These are phyloP conservation scores for Tuber melanosporum DNA, from an alignment of 495 filamentous ascomycete genomes.

Conservation along the genomic window DNA sequence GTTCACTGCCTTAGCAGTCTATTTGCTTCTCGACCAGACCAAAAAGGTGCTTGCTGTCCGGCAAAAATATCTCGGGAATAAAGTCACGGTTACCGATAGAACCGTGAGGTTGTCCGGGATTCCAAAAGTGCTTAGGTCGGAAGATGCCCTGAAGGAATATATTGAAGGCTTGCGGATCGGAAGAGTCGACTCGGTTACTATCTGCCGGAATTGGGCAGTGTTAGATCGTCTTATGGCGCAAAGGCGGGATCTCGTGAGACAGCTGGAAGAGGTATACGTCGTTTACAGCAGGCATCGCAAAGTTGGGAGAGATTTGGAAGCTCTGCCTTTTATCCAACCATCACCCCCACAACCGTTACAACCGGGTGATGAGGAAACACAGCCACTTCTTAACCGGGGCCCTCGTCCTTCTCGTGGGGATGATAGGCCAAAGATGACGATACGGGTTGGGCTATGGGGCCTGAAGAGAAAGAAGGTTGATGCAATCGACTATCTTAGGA, in stretches of 20 bases:
- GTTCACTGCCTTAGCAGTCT: slow-evolving; percentile 76
- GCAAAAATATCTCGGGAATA: slow-evolving; percentile 85
- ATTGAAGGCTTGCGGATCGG: slow-evolving; percentile 84
- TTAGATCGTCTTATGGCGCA: slow-evolving; percentile 69
- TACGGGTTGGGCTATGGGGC: slow-evolving; percentile 75
- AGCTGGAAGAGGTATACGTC: slow-evolving; percentile 81
- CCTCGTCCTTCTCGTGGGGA: slow-evolving; percentile 25
- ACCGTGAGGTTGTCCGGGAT: slow-evolving; percentile 90
- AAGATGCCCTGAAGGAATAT: slow-evolving; percentile 76
- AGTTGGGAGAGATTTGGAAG: slow-evolving; percentile 47
- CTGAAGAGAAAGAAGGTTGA: slow-evolving; percentile 69
- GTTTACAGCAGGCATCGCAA: slow-evolving; percentile 49
- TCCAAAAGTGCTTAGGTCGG: slow-evolving; percentile 67
- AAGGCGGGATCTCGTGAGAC: slow-evolving; percentile 57
- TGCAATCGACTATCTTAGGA: slow-evolving; percentile 88
- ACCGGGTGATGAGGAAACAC: slow-evolving; percentile 46
- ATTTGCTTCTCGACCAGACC: slow-evolving; percentile 74
- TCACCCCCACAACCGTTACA: slow-evolving; percentile 43
- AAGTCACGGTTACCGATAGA: slow-evolving; percentile 88
- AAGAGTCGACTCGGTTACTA: slow-evolving; percentile 80
- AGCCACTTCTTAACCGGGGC: slow-evolving; percentile 42
- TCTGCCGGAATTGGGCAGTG: slow-evolving; percentile 82
- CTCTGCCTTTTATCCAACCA: slow-evolving; percentile 51
- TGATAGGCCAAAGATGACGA: slow-evolving; percentile 59
- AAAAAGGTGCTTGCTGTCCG: slow-evolving; percentile 72